Evolutionary conservation across 768 basidiomycete genomes (phyloP).

Genomic region (Cyathus striatus): DNA sequence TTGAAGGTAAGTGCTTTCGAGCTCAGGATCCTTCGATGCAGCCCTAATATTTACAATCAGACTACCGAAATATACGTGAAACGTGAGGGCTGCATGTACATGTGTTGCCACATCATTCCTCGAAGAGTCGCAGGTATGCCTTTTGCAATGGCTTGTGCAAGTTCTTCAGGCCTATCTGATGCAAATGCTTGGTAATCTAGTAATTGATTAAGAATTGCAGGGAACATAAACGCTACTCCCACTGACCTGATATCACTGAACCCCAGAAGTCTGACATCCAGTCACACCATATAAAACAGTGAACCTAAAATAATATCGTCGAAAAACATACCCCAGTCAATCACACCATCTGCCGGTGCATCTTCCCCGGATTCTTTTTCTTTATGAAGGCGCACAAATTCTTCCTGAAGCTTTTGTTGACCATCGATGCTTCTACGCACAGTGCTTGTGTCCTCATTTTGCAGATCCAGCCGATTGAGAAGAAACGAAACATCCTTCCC

Average conservation of each 20-base stretch:
- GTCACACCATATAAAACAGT: too few relatives aligned
- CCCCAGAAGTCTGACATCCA: slow-evolving; percentile 86
- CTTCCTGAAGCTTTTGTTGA: slow-evolving; percentile 69
- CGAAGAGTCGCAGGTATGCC: slow-evolving; percentile 87
- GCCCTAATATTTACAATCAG: slow-evolving; percentile 52
- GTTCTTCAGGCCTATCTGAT: slow-evolving; percentile 64
- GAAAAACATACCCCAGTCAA: slow-evolving; percentile 81
- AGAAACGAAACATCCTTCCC: slow-evolving; percentile 48
- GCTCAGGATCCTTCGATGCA: slow-evolving; percentile 84
- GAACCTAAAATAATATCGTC: too few relatives aligned
- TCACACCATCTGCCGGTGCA: slow-evolving; percentile 33
- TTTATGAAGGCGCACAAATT: slow-evolving; percentile 64
- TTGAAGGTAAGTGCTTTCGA: slow-evolving; percentile 79
- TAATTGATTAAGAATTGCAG: slow-evolving; percentile 4
- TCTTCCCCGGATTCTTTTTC: slow-evolving; percentile 42
- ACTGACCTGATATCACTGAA: slow-evolving; percentile 76
- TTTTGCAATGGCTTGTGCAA: slow-evolving; percentile 86
- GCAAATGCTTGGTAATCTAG: slow-evolving; percentile 89
- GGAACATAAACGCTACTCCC: not conserved
- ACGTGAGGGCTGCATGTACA: slow-evolving; percentile 40
- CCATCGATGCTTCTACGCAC: slow-evolving; percentile 54
- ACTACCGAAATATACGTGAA: not conserved
- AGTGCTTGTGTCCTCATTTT: slow-evolving; percentile 34
- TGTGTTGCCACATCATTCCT: slow-evolving; percentile 97
- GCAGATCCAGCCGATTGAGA: slow-evolving; percentile 46